A percentile compares a stretch with the other conserved stretches of the same genome.
These are phyloP conservation scores for Stenogyne calaminthoides DNA, from an alignment of 305 asterid species.

Conservation along the genomic window DNA sequence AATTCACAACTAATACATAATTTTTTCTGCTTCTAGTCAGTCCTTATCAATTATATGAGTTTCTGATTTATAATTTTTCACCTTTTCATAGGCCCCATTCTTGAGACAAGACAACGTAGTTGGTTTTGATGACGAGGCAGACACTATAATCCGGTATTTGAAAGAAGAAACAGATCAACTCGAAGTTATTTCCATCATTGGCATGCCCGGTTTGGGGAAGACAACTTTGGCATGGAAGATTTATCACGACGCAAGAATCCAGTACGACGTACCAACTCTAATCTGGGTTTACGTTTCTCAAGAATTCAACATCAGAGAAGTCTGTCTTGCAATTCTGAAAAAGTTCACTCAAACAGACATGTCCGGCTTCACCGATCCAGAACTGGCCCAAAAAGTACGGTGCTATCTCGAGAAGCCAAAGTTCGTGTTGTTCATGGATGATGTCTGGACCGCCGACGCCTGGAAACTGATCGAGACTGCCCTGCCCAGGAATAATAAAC, in stretches of 20 bases:
- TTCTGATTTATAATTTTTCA: not conserved
- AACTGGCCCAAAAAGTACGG: slow-evolving; percentile 2
- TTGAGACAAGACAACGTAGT: slow-evolving; percentile 26
- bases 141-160: slow-evolving; percentile 5
- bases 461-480: not conserved
- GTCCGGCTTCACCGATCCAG: not conserved
- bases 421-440: slow-evolving; percentile 24
- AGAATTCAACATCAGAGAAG: slow-evolving; percentile 24
- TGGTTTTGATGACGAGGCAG: slow-evolving; percentile 33
- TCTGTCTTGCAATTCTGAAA: slow-evolving; percentile 26
- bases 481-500: slow-evolving; percentile 8
- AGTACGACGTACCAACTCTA: slow-evolving; percentile 19
- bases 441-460: slow-evolving; percentile 21
- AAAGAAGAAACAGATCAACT: slow-evolving; percentile 20
- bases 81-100: not conserved
- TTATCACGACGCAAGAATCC: slow-evolving; percentile 18
- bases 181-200: slow-evolving; percentile 32
- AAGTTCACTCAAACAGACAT: slow-evolving; percentile 23
- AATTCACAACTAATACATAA: no score
- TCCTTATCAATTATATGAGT: not conserved
- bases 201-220: slow-evolving; percentile 38
- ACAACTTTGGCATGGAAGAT: slow-evolving; percentile 36
- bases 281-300: slow-evolving; percentile 36
- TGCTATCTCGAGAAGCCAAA: slow-evolving; percentile 1
- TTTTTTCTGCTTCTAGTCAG: not conserved